These are phyloP conservation scores for Aspergillus pseudoglaucus DNA, from an alignment of 2,329 filamentous ascomycete genomes.

Conservation along the genomic window DNA sequence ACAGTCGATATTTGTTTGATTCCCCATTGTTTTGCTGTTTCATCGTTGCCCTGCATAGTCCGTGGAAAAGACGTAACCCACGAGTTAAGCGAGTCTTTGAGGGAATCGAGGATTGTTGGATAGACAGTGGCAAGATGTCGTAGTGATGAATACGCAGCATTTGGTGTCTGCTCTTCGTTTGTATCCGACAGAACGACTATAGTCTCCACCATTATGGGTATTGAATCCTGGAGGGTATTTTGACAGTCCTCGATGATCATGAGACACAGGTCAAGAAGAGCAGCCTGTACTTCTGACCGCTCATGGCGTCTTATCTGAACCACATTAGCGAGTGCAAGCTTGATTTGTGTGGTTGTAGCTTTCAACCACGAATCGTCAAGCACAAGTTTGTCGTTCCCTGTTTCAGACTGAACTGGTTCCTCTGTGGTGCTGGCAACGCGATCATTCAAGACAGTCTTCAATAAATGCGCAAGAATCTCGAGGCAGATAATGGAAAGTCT, in stretches of 20 bases:
- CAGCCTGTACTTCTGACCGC: slow-evolving; percentile 59
- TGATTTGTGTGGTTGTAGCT: slow-evolving; percentile 73
- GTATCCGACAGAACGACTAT: slow-evolving; percentile 61
- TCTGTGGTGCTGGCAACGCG: slow-evolving; percentile 18
- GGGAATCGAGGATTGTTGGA: slow-evolving; percentile 53
- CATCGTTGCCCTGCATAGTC: slow-evolving; percentile 76
- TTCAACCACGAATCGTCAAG: slow-evolving; percentile 63
- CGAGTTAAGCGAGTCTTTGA: slow-evolving; percentile 67
- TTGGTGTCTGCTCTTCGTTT: slow-evolving; percentile 37
- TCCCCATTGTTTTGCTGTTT: slow-evolving; percentile 64
- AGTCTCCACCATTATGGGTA: slow-evolving; percentile 70
- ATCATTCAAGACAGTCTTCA: slow-evolving; percentile 45
- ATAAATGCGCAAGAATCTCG: slow-evolving; percentile 47
- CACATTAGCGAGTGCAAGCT: slow-evolving; percentile 71
- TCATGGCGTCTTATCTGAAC: slow-evolving; percentile 68
- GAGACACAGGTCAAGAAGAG: slow-evolving; percentile 66
- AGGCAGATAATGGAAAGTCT: slow-evolving; percentile 60
- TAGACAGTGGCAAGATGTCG: slow-evolving; percentile 59
- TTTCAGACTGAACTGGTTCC: slow-evolving; percentile 14
- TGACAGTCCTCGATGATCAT: slow-evolving; percentile 73
- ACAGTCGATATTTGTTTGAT: slow-evolving; percentile 72
- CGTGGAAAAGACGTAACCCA: slow-evolving; percentile 78
- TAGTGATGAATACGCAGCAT: slow-evolving; percentile 40
- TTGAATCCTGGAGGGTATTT: slow-evolving; percentile 61
- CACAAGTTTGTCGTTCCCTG: slow-evolving; percentile 30